A percentile compares a stretch with the other conserved stretches of the same genome.
Conservation (phyloP, 768 basidiomycete genomes). For the Epithele typhae region DNA sequence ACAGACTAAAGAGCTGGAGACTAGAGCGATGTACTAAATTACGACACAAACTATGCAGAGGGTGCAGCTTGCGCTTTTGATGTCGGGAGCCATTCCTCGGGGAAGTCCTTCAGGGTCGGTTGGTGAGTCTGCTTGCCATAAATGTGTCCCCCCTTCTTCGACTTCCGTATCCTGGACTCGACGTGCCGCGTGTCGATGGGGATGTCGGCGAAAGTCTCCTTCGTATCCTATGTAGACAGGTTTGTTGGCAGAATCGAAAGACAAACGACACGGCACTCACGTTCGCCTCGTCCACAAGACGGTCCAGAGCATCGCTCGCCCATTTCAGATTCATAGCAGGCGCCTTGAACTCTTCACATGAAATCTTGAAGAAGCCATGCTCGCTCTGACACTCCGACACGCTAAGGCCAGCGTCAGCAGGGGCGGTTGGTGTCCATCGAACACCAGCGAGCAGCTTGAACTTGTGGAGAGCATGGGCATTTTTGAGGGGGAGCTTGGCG, state of each 20-base stretch:
- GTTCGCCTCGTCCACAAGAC: constrained; percentile 76
- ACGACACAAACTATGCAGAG: too few species aligned
- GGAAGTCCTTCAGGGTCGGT: constrained; percentile 77
- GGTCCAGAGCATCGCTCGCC: constrained; percentile 83
- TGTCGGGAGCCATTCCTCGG: constrained; percentile 74
- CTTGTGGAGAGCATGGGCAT: constrained; percentile 69
- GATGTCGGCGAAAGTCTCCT: constrained; percentile 52
- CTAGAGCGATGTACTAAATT: too few species aligned
- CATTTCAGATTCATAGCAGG: constrained; percentile 90
- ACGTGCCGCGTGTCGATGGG: constrained; percentile 84
- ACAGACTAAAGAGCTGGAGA: too few species aligned
- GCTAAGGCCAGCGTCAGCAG: constrained; percentile 58
- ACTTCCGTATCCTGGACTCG: constrained; percentile 65
- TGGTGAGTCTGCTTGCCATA: constrained; percentile 47
- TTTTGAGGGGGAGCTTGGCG: constrained; percentile 61
- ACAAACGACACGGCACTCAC: constrained; percentile 43
- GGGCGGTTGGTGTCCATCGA: constrained; percentile 77
- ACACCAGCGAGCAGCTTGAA: constrained; percentile 86
- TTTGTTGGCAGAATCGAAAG: not conserved
- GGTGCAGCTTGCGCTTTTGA: constrained; percentile 11
- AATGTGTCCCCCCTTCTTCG: constrained; percentile 65
- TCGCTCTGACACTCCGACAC: constrained; percentile 42
- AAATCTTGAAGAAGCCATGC: constrained; percentile 86
- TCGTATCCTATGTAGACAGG: constrained; percentile 29
- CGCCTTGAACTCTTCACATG: constrained; percentile 82